Evolutionary conservation across 2,329 filamentous ascomycete genomes (phyloP), one percentile per base, ranked within the genome.

Genomic region (Aspergillus ibericus): DNA sequence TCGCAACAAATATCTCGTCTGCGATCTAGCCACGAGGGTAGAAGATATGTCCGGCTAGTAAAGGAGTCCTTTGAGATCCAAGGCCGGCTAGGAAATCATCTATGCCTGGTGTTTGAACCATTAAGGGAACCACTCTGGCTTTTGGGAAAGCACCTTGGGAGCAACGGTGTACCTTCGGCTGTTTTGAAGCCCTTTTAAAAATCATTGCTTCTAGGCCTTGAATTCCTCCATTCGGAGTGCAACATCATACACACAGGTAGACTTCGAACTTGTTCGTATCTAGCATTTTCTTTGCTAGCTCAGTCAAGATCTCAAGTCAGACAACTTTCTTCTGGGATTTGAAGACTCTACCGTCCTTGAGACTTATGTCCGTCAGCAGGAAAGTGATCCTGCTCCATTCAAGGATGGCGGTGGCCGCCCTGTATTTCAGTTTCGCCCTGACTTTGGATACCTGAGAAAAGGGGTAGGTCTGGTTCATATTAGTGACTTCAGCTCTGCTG

Each of bases 211-310:
- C 59, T 70, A 55, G 71, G 72, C 5, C 70, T 79, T 1, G 71
- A 78, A 48, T 79, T 75, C 57, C 68, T 79, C 10, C 77, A 79
- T 65, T 67, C 72, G 1, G 69, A 77, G 52, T 77, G 72, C 55
- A 67, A 68, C 34, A 55, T 79, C 16, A 73, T 79, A 36, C 77
- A 79, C 58, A 78, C 77, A 38, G 73, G 73, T 73, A 60, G 42
- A 60, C 59, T 22, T 20, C 8, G 6, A 10, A 10, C 8, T 32
- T 55, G 18, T 25, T 48, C 29, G 36, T 36, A 22, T 5, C 27
- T 4, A n/a, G 12, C 5, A 16, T 35, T 55, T 20, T 27, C 57
- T 29, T 53, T 32, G 22, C 56, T 65, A n/a, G 58, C 50, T 3
- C 35, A 29, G 27, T 6, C 36, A 18, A 65, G 76, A 78, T 59